phyloP scores from a whole-genome alignment of 129 eudicot genomes.

The Oenanthe sinensis region DNA sequence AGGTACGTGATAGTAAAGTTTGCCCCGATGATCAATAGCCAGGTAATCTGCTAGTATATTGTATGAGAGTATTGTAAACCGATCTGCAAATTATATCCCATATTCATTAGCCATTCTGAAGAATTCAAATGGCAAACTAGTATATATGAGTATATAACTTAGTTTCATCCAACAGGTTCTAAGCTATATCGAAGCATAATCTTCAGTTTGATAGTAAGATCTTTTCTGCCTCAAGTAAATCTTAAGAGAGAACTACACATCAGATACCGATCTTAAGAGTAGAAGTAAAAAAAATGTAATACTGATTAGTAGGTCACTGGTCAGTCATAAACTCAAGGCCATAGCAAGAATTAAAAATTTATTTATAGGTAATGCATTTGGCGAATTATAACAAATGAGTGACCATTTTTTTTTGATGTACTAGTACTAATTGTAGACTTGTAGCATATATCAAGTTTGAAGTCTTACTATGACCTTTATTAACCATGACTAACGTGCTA shows the following conservation, averaged over 20 bases:
- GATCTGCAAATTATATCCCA: conserved; percentile 41
- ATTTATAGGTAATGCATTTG: no score
- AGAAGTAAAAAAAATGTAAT: not conserved
- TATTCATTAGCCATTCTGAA: not conserved
- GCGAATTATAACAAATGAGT: no score
- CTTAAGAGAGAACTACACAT: not conserved
- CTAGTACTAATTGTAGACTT: no score
- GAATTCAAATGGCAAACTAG: not conserved
- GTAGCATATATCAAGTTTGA: no score
- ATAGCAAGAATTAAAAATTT: no score
- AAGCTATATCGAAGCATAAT: not conserved
- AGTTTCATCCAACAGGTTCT: not conserved
- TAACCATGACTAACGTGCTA: no score
- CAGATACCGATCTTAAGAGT: not conserved
- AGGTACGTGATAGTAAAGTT: conserved; percentile 82
- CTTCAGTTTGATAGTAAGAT: not conserved
- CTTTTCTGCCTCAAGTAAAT: not conserved
- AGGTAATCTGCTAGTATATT: conserved; percentile 92
- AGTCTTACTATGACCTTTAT: no score
- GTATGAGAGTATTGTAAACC: conserved; percentile 76
- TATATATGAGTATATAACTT: not conserved
- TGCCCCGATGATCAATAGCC: conserved; percentile 57
- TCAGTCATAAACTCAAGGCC: no score
- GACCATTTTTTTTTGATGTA: no score
- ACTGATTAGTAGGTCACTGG: no score